Conservation (phyloP, 345 rosid genomes). For the Brassica cretica region DNA sequence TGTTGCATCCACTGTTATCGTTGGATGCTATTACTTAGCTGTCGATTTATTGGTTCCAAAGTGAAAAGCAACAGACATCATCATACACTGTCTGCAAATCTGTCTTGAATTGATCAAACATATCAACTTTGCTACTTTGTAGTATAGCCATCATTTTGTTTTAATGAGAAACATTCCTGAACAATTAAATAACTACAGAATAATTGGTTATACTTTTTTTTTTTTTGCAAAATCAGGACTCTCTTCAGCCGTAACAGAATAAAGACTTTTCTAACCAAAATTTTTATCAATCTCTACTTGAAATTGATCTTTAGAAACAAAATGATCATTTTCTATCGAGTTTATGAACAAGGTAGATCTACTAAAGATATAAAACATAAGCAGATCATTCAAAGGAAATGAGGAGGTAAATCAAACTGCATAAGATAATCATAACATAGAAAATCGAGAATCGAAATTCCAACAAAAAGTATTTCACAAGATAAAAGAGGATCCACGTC, state of each 20-base stretch:
- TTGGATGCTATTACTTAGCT: conserved; percentile 67
- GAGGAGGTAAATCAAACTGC: neutral
- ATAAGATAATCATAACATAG: neutral
- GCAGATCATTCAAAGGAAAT: neutral
- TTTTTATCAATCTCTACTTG: neutral
- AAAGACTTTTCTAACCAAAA: neutral
- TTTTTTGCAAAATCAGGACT: neutral
- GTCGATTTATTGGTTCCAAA: conserved; percentile 45
- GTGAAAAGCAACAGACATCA: conserved; percentile 18
- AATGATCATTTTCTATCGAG: neutral
- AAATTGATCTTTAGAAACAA: neutral
- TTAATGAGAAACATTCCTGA: neutral
- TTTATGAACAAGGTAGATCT: neutral
- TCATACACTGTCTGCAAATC: neutral
- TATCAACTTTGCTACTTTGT: neutral
- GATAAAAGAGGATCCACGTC: conserved; percentile 32
- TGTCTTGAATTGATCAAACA: neutral
- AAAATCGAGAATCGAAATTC: conserved; percentile 23
- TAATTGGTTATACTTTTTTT: neutral
- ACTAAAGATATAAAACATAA: neutral
- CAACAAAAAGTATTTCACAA: conserved; percentile 23
- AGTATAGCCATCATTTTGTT: neutral
- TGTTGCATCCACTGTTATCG: conserved; percentile 58
- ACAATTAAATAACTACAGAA: neutral
- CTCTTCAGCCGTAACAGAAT: neutral